phyloP scores from a whole-genome alignment of 2,329 filamentous ascomycete genomes.

The Fragosphaeria purpurea region DNA sequence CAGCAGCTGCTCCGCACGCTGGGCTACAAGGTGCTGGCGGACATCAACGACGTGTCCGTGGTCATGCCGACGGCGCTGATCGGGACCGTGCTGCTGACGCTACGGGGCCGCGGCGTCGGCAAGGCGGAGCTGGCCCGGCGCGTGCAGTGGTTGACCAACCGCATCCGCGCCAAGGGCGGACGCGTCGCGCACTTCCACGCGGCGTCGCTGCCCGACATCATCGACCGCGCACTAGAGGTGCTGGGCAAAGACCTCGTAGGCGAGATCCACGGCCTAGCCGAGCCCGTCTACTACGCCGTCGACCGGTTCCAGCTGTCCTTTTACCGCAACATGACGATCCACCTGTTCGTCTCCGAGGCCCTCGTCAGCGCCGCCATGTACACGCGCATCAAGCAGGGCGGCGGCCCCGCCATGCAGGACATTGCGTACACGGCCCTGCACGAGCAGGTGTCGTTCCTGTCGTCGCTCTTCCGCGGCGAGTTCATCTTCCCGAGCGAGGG shows the following conservation, averaged over 20 bases:
- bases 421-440: constrained; percentile 65
- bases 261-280: constrained; percentile 64
- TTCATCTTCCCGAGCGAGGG: constrained; percentile 94
- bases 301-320: constrained; percentile 96
- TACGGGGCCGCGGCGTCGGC: constrained; percentile 85
- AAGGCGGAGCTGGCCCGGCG: constrained; percentile 75
- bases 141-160: constrained; percentile 79
- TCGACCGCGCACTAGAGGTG: constrained; percentile 84
- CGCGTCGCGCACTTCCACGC: constrained; percentile 88
- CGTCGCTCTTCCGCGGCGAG: constrained; percentile 86
- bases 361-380: constrained; percentile 88
- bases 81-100: constrained; percentile 82
- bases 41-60: constrained; percentile 93
- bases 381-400: constrained; percentile 79
- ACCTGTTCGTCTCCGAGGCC: constrained; percentile 90
- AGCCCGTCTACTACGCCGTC: constrained; percentile 89
- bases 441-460: constrained; percentile 79
- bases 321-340: constrained; percentile 98
- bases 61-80: constrained; percentile 98
- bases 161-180: constrained; percentile 77
- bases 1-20: constrained; percentile 73
- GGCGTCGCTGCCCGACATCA: constrained; percentile 66
- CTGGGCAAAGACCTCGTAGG: constrained; percentile 84
- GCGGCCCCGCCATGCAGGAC: constrained; percentile 70
- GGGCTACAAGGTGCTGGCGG: constrained; percentile 82